phyloP scores from a whole-genome alignment of 2,329 filamentous ascomycete species.

The Penicillium sp. region DNA sequence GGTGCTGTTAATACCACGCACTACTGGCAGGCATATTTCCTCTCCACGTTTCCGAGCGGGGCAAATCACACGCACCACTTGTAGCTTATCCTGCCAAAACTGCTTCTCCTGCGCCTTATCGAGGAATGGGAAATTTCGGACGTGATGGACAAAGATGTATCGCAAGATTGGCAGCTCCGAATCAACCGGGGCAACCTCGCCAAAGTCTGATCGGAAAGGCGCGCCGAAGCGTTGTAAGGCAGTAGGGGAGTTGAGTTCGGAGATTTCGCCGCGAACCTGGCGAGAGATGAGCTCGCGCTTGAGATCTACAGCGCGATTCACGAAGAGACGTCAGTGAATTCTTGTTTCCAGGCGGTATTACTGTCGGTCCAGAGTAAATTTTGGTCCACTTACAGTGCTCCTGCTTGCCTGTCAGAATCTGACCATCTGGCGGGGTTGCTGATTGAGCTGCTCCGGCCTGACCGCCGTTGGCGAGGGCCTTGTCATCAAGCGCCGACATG shows the following conservation, averaged over 20 bases:
- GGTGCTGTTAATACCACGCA: conserved; percentile 9
- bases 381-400: conserved; percentile 75
- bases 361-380: background rate
- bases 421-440: conserved; percentile 55
- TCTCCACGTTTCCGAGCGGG: background rate
- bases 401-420: conserved; percentile 87
- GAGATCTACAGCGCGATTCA: conserved; percentile 64
- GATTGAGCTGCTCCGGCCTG: conserved; percentile 19
- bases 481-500: conserved; percentile 12
- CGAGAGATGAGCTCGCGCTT: conserved; percentile 92
- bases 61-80: conserved; percentile 67
- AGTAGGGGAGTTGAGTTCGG: conserved; percentile 90
- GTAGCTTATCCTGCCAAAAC: conserved; percentile 98
- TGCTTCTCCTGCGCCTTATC: conserved; percentile 98
- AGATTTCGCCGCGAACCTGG: conserved; percentile 88
- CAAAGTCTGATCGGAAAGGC: conserved; percentile 88
- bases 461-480: conserved; percentile 21
- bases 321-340: conserved; percentile 11
- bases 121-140: conserved; percentile 96
- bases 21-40: background rate
- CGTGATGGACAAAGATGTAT: conserved; percentile 97
- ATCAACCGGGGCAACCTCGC: conserved; percentile 89
- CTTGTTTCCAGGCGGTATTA: background rate
- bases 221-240: conserved; percentile 93
- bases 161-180: conserved; percentile 91